phyloP scores from a whole-genome alignment of 306 rosid genomes.

The Fagus sylvatica region DNA sequence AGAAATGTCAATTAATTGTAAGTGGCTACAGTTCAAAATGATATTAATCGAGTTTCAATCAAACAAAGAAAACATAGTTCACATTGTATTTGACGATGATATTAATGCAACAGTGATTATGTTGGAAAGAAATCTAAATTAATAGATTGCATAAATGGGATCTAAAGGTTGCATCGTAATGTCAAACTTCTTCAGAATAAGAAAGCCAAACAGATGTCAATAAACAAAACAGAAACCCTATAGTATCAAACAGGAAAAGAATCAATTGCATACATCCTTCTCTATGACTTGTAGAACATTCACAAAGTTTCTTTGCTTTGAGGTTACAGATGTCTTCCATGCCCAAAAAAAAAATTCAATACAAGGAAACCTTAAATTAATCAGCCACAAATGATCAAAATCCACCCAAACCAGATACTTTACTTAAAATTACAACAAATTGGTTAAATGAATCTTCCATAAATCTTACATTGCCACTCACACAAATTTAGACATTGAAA shows the following conservation, averaged over 20 bases:
- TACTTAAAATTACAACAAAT: background rate
- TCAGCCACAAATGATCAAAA: conserved; percentile 6
- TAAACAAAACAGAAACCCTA: conserved; percentile 10
- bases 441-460: background rate
- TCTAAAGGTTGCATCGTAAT: conserved; percentile 21
- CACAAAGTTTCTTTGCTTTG: conserved; percentile 5
- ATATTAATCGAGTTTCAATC: background rate
- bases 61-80: background rate
- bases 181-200: conserved; percentile 20
- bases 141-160: conserved; percentile 13
- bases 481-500: background rate
- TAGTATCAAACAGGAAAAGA: conserved; percentile 23
- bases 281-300: conserved; percentile 9
- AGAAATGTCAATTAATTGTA: background rate
- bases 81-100: background rate
- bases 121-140: background rate
- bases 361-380: conserved; percentile 4
- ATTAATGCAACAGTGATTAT: background rate
- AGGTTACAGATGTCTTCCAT: conserved; percentile 15
- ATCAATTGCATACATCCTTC: background rate
- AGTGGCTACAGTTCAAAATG: background rate
- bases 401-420: background rate
- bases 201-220: conserved; percentile 7
- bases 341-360: background rate
- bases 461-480: background rate